These are phyloP conservation scores for Talaromyces wortmannii DNA, from an alignment of 495 filamentous ascomycete species.

Conservation along the genomic window DNA sequence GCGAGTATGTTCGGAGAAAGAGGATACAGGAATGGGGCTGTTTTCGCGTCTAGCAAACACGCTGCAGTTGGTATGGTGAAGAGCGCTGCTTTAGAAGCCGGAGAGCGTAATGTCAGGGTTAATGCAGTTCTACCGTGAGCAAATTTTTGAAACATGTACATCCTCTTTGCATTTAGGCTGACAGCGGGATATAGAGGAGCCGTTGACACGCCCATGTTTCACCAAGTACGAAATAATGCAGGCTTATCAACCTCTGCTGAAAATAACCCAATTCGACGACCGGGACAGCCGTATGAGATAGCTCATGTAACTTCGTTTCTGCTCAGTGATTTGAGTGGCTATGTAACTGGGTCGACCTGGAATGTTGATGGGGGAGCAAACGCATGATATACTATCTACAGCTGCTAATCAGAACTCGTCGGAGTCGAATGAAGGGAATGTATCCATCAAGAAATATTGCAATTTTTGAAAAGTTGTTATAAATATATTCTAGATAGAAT, in stretches of 20 bases:
- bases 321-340: constrained; percentile 14
- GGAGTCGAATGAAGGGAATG: too few species aligned
- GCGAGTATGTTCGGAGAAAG: constrained; percentile 2
- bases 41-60: constrained; percentile 15
- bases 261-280: constrained; percentile 13
- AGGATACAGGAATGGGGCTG: constrained; percentile 5
- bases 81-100: constrained; percentile 12
- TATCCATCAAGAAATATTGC: too few species aligned
- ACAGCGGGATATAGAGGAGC: neutral
- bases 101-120: constrained; percentile 1
- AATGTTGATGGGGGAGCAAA: constrained; percentile 15
- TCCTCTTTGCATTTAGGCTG: constrained; percentile 1
- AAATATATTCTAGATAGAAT: too few species aligned
- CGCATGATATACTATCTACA: too few species aligned
- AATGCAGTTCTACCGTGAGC: constrained; percentile 8
- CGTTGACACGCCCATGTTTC: neutral
- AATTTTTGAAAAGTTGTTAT: too few species aligned
- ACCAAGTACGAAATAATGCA: neutral
- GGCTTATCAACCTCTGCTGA: constrained; percentile 6
- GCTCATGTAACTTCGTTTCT: constrained; percentile 15
- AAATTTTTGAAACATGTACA: constrained; percentile 1
- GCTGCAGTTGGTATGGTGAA: constrained; percentile 15
- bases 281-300: constrained; percentile 13
- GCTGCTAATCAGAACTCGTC: too few species aligned
- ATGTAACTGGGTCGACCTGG: constrained; percentile 15